phyloP scores from a whole-genome alignment of 352 stramenopile genomes.

The Thalassiosira livingstoniorum region DNA sequence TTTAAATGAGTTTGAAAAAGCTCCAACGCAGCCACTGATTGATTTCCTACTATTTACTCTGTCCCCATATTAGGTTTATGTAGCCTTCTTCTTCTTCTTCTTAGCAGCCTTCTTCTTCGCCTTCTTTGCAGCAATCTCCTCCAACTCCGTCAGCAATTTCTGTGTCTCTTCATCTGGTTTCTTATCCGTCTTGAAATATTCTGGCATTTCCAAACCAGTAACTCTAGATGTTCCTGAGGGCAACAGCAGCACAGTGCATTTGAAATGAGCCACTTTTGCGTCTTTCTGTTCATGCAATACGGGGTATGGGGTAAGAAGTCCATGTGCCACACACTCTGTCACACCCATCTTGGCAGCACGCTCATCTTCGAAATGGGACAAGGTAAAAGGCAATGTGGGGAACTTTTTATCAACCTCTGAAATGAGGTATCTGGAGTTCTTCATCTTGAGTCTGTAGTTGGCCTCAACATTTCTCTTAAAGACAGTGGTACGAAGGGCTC shows the following conservation, averaged over 20 bases:
- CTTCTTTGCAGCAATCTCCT: conserved; percentile 96
- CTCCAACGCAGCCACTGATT: too few relatives aligned
- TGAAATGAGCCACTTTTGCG: conserved; percentile 98
- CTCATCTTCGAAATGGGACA: conserved; percentile 95
- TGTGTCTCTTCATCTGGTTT: conserved; percentile 92
- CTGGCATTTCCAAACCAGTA: conserved; percentile 92
- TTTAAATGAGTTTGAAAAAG: too few relatives aligned
- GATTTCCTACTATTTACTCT: too few relatives aligned
- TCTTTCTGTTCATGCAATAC: conserved; percentile 94
- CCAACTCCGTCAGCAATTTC: conserved; percentile 90
- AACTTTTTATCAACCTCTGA: conserved; percentile 98
- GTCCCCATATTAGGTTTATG: conserved; percentile 30
- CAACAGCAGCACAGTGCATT: conserved; percentile 98
- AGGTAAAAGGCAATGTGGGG: conserved; percentile 98
- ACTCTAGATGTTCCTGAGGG: conserved; percentile 95
- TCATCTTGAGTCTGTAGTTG: conserved; percentile 94
- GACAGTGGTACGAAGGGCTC: conserved; percentile 93
- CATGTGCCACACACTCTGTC: conserved; percentile 97
- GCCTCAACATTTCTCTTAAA: conserved; percentile 99
- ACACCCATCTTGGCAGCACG: conserved; percentile 95
- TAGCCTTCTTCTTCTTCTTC: conserved; percentile 97
- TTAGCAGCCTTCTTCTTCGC: conserved; percentile 91
- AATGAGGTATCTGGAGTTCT: conserved; percentile 93
- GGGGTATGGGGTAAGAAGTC: conserved; percentile 97
- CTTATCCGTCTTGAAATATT: conserved; percentile 93